A percentile compares a stretch with the other conserved stretches of the same genome.
phyloP scores from a whole-genome alignment of 805 yeast species.

The Wickerhamiella sergipiensis region DNA sequence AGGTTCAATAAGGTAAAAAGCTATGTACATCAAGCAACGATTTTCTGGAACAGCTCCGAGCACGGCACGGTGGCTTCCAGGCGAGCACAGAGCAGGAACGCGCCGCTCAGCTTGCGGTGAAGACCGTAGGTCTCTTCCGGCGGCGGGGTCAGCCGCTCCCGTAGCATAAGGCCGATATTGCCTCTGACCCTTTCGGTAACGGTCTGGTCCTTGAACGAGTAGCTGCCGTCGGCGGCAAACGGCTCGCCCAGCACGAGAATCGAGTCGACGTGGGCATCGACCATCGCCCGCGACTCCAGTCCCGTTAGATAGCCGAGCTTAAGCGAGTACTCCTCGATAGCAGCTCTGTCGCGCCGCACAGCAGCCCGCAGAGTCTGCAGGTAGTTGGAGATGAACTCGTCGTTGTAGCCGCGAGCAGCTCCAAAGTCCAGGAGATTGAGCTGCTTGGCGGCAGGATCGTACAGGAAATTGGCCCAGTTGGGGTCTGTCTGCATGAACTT shows the following conservation, averaged over 20 bases:
- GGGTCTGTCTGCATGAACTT: constrained; percentile 98
- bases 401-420: constrained; percentile 71
- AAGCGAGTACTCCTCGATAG: constrained; percentile 50
- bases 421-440: constrained; percentile 91
- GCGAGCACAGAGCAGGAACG: constrained; percentile 76
- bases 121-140: constrained; percentile 97
- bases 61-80: constrained; percentile 75
- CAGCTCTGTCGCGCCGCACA: constrained; percentile 47
- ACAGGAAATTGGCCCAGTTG: constrained; percentile 95
- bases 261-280: constrained; percentile 83
- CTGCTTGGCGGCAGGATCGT: constrained; percentile 53
- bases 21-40: constrained; percentile 22
- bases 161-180: constrained; percentile 78
- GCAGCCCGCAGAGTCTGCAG: constrained; percentile 63
- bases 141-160: constrained; percentile 88
- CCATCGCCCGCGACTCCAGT: constrained; percentile 73
- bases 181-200: constrained; percentile 86
- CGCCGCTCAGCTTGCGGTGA: constrained; percentile 91
- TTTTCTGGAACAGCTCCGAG: constrained; percentile 57
- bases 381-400: constrained; percentile 55
- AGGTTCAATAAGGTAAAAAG: too few relatives aligned
- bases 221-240: constrained; percentile 40
- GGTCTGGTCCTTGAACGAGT: constrained; percentile 71
- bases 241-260: constrained; percentile 89
- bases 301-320: constrained; percentile 86